These are phyloP conservation scores for Ensete ventricosum DNA, from an alignment of 176 grass and related monocot species.

Conservation along the genomic window DNA sequence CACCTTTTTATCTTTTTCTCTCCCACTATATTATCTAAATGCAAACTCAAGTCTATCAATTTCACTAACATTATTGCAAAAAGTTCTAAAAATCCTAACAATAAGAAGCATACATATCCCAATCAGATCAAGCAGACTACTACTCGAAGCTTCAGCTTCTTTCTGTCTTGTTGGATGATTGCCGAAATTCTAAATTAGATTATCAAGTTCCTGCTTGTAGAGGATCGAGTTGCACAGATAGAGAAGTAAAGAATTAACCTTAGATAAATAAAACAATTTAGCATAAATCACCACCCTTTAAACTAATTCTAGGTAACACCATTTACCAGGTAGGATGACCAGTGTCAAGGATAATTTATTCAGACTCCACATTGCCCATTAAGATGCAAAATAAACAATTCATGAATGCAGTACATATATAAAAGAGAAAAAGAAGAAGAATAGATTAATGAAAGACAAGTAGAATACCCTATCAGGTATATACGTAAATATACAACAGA, in stretches of 20 bases:
- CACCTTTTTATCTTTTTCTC: no score
- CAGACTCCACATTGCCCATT: neutral
- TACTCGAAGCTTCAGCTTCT: neutral
- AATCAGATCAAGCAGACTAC: no score
- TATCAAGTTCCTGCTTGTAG: no score
- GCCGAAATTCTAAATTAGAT: neutral
- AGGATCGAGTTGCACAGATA: neutral
- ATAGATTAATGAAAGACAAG: neutral
- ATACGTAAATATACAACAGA: conserved; percentile 16
- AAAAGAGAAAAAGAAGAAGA: neutral
- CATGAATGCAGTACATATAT: neutral
- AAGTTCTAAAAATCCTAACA: neutral
- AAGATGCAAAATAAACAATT: neutral
- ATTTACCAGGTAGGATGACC: neutral
- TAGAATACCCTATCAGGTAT: conserved; percentile 15
- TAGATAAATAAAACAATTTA: neutral
- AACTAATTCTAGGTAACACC: neutral
- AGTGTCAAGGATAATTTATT: neutral
- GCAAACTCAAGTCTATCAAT: neutral
- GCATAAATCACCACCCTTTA: neutral
- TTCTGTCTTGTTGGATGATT: neutral
- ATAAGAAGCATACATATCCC: no score
- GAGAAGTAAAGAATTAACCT: neutral
- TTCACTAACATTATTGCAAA: neutral
- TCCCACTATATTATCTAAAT: neutral